Evolutionary conservation across 192 early-diverging fungal genomes (phyloP), one percentile per base, ranked within the genome.

Genomic region (Spizellomyces punctatus): DNA sequence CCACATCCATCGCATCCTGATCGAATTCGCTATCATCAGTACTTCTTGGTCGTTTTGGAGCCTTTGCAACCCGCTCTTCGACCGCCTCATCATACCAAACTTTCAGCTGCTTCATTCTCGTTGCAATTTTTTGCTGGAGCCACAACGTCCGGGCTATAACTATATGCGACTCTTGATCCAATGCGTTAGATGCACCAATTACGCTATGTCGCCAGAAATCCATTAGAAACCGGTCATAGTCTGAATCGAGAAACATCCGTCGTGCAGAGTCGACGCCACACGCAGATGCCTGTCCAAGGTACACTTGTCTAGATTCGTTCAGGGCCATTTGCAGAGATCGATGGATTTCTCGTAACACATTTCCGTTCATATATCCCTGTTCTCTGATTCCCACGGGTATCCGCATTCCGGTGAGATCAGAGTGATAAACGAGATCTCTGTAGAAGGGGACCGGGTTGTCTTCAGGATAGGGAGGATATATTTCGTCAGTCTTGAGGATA

Each of bases 191-290:
- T 6, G 58, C 63, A 0, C 69, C 74, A 7, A 75, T 48, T 2
- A 76, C 71, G 27, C 62, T 66, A 10, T 45, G 46, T 41, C 58
- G 58, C 75, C 75, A 76, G 50, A 72, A 76, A n/a, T 66, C 48
- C 75, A 76, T 72, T 41, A 76, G 58, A 48, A 76, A 76, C 19
- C 14, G 19, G 61, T 76, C 75, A 50, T 58, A 72, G 16, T 72
- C 75, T 12, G 69, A 44, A 22, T 76, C 75, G 1, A 76, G 52
- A 66, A 76, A 76, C 75, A 76, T 76, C 5, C 75, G 69, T 7
- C 71, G 68, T 41, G 69, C 69, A 2, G 69, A 48, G 10, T 52
- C 36, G 17, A 16, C 41, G 16, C 64, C 64, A 46, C 36, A 72
- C 6, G 46, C 58, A 7, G 75, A 63, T 22, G 75, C 71, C 21